Evolutionary conservation across 192 early-diverging fungal genomes (phyloP).

Genomic region (Dissophora globulifera): DNA sequence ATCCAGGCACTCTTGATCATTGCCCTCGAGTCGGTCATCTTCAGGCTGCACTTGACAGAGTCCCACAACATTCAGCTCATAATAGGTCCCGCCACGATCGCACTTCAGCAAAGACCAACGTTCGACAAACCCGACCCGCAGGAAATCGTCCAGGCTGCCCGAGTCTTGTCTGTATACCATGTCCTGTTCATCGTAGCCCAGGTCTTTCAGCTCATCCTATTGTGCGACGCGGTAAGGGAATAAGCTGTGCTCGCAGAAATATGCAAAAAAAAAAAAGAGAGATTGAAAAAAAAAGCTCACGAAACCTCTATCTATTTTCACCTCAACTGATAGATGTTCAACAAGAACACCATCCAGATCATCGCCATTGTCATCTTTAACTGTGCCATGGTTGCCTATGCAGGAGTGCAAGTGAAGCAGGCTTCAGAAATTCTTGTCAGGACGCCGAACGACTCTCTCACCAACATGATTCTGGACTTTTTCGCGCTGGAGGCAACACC

Average conservation of each 20-base stretch:
- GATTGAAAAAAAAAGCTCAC: slow-evolving; percentile 2
- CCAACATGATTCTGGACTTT: slow-evolving; percentile 24
- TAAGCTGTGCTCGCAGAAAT: too few relatives aligned
- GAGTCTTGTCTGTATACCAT: slow-evolving; percentile 81
- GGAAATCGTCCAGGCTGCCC: slow-evolving; percentile 44
- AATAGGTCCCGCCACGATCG: background rate
- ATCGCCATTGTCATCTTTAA: slow-evolving; percentile 80
- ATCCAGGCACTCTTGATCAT: slow-evolving; percentile 66
- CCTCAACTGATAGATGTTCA: slow-evolving; percentile 67
- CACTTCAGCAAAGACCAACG: background rate
- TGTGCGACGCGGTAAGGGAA: slow-evolving; percentile 80
- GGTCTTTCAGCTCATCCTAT: slow-evolving; percentile 83
- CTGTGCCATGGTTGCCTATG: slow-evolving; percentile 69
- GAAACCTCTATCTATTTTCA: slow-evolving; percentile 2
- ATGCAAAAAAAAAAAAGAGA: background rate
- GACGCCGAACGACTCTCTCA: slow-evolving; percentile 9
- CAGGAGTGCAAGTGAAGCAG: slow-evolving; percentile 71
- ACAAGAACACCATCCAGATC: slow-evolving; percentile 95
- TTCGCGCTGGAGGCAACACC: background rate
- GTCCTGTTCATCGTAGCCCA: slow-evolving; percentile 89
- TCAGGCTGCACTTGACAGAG: slow-evolving; percentile 47
- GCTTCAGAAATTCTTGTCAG: slow-evolving; percentile 25
- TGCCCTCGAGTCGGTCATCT: slow-evolving; percentile 64
- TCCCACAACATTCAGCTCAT: slow-evolving; percentile 18
- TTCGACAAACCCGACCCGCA: background rate